phyloP scores from a whole-genome alignment of 2,329 filamentous ascomycete genomes.

The Microcyclosporella mali region DNA sequence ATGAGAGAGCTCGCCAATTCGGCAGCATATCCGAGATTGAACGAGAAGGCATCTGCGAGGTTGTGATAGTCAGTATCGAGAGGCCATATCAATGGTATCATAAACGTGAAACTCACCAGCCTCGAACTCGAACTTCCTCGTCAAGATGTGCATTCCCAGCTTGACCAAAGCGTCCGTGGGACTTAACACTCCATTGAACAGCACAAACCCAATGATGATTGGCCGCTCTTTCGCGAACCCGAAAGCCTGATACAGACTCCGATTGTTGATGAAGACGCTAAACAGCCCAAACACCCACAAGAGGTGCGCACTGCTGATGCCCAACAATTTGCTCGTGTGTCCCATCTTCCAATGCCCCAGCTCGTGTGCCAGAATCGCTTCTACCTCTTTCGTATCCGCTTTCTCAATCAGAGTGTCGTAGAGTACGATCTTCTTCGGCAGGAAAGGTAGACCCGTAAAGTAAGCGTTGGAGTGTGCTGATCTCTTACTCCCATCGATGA shows the following conservation, averaged over 20 bases:
- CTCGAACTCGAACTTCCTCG: constrained; percentile 91
- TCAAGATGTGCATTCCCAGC: constrained; percentile 91
- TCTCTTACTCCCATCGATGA: constrained; percentile 88
- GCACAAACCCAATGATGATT: constrained; percentile 93
- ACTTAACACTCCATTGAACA: constrained; percentile 93
- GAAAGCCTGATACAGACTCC: constrained; percentile 82
- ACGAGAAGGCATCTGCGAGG: constrained; percentile 67
- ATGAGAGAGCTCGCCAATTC: constrained; percentile 84
- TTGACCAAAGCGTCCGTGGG: constrained; percentile 94
- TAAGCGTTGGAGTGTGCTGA: constrained; percentile 87
- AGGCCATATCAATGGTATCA: neutral
- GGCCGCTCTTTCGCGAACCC: constrained; percentile 78
- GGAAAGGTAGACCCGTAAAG: constrained; percentile 97
- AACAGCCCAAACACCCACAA: constrained; percentile 97
- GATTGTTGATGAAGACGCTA: constrained; percentile 95
- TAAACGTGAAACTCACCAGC: constrained; percentile 53
- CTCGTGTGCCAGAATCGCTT: constrained; percentile 91
- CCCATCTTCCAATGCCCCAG: constrained; percentile 95
- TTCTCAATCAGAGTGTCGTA: constrained; percentile 98
- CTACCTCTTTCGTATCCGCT: constrained; percentile 83
- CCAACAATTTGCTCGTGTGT: constrained; percentile 87
- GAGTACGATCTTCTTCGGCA: constrained; percentile 99
- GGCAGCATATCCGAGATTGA: constrained; percentile 71
- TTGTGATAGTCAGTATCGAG: constrained; percentile 5
- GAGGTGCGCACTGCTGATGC: constrained; percentile 74